Evolutionary conservation across 73 alveolate species (phyloP).

Genomic region (Tetrahymena malaccensis): DNA sequence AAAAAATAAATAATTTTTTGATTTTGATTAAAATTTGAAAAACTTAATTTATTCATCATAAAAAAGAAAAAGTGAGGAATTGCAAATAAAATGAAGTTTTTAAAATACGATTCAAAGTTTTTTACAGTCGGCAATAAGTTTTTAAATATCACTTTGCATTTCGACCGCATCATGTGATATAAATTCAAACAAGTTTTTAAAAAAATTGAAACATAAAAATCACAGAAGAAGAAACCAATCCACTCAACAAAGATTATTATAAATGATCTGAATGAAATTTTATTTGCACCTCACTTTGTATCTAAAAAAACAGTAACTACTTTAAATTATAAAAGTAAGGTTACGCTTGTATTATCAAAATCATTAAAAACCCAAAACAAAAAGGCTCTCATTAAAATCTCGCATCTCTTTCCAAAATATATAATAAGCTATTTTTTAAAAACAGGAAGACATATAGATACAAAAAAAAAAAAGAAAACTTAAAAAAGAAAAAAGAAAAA

Average conservation of each 20-base stretch:
- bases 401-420: not conserved
- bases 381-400: not conserved
- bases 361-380: no score
- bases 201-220: not conserved
- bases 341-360: not conserved
- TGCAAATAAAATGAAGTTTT: not conserved
- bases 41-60: not conserved
- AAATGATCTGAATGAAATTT: not conserved
- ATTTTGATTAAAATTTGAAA: not conserved
- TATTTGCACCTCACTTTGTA: not conserved
- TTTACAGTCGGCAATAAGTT: not conserved
- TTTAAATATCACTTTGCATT: not conserved
- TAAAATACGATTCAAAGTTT: not conserved
- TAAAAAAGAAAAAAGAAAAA: not conserved
- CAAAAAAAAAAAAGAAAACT: not conserved
- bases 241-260: not conserved
- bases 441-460: not conserved
- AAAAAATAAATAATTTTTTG: not conserved
- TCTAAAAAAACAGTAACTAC: not conserved
- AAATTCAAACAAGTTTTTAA: not conserved
- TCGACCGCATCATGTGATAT: not conserved
- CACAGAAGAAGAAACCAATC: not conserved
- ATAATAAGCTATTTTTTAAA: not conserved
- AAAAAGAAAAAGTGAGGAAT: not conserved
- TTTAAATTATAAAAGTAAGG: not conserved